Base-by-base conservation (phyloP, 257 asterid species). In the Lycium ferocissimum region DNA sequence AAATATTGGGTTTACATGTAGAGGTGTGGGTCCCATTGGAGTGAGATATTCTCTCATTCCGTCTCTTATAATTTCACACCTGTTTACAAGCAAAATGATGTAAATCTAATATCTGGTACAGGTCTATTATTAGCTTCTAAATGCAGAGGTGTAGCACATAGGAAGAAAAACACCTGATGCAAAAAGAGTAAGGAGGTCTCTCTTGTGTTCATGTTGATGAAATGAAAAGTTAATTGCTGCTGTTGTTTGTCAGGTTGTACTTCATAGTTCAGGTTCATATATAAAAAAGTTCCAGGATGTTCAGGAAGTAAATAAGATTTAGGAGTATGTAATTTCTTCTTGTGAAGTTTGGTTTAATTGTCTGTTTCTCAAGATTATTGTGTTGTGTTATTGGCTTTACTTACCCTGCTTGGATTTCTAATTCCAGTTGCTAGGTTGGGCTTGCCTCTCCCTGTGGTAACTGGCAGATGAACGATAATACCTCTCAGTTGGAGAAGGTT, bases 31-130 rank as follows among this genome's bases (percentile, higher is more conserved):
- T 18, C 99, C 99, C 99, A 97, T 95, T 8, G 99, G 99, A 71
- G 98, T 95, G n/a, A 97, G 93, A 91, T 97, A 97, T 84, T 91
- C 95, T 47, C 88, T 93, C 98, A 97, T 95, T 17, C 99, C 98
- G 79, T 87, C 94, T 89, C 98, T 87, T 83, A 97, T 95, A 89
- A 97, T 97, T 63, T 95, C 98, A 56, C 98, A 93, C 86, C 99
- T 95, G 88, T 63, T 83, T 70, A 43, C 40, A 84, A 83, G 69
- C 8, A 26, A 56, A 82, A 78, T 13, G 58, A 22, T 51, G 2
- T 79, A 83, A 22, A 65, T 20, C 40, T 84, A 37, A 26, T 26
- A 47, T 43, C 75, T 67, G 35, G 51, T 40, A 72, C 18, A 75
- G 13, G 51, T 38, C 13, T 61, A 76, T 17, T 58, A 51, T 63